Base-by-base conservation (phyloP, 805 yeast species). In the Grigorovia yakushimaensis region DNA sequence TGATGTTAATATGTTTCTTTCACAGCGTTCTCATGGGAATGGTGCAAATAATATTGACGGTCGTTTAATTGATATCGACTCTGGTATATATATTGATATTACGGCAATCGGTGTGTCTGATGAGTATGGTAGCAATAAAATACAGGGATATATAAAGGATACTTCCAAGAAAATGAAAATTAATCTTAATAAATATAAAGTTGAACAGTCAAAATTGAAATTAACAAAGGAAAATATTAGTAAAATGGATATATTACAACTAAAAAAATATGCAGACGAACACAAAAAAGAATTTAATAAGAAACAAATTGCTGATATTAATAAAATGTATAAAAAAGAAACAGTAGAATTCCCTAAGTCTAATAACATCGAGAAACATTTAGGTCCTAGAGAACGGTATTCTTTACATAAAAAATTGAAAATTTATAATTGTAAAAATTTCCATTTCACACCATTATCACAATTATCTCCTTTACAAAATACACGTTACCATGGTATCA, bases 71-170 rank as follows among this genome's bases (percentile, higher is more conserved):
- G 89, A 83, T 60, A 67, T 79, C 13, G 83, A 80, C 53, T 73
- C 81, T 8, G 91, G 91, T 0, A 62, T 81, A 46, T 84, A 78
- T 56, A 79, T 84, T 47, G 93, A 84, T 61, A 77, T 84, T 27
- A 84, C 93, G 0, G 89, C 80, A 0, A 63, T 82, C 48, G 72
- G 82, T 1, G 58, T 76, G 13, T 69, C 79, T 17, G 62, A 60
- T 20, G 61, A 55, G 2, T 56, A 55, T 22, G 43, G 60, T 2
- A 37, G 24, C 11, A 20, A 37, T 36, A 43, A 43, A 37, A 20
- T 43, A 10, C 23, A 36, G 19, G 37, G 24, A n/a, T 43, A 43
- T 37, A 35, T 43, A 35, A 35, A 43, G 22, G 41, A 35, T 15
- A 27, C 37, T 24, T 19, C 35, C 7, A 36, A 37, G 37, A 5